Conservation (phyloP, 2,329 filamentous ascomycete genomes). For the Sordariomycetes sp. region DNA sequence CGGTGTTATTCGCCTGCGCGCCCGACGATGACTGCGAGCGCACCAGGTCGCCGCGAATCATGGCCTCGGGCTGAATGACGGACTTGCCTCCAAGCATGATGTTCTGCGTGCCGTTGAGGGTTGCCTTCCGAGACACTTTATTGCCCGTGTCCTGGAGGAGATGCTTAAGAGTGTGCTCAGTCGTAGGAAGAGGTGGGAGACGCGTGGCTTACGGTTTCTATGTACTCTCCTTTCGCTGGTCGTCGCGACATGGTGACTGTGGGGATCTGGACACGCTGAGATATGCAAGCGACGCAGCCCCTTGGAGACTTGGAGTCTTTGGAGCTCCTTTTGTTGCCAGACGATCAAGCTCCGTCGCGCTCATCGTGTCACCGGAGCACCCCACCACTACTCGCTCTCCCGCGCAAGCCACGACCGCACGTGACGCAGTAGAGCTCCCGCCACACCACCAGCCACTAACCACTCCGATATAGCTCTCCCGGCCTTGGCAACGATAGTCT, state of each 20-base stretch:
- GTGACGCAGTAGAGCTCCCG: neutral
- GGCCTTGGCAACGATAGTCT: neutral
- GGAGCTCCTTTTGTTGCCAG: neutral
- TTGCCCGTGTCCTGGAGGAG: constrained; percentile 76
- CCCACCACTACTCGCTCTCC: neutral
- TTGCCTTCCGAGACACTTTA: constrained; percentile 87
- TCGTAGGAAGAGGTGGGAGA: neutral
- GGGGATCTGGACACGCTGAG: constrained; percentile 9
- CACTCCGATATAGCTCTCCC: neutral
- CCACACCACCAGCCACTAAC: neutral
- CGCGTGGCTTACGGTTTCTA: constrained; percentile 63
- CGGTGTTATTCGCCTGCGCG: constrained; percentile 39
- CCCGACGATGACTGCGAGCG: constrained; percentile 34
- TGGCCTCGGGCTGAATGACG: constrained; percentile 88
- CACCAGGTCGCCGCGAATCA: constrained; percentile 81
- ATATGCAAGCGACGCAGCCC: neutral
- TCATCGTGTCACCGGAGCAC: no score
- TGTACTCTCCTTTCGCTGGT: constrained; percentile 79
- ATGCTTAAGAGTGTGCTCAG: constrained; percentile 3
- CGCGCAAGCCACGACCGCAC: neutral
- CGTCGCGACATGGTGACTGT: constrained; percentile 55
- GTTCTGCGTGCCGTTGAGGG: constrained; percentile 89
- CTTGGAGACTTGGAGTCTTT: neutral
- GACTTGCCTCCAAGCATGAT: constrained; percentile 96
- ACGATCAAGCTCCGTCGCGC: neutral